Evolutionary conservation across 2,329 filamentous ascomycete genomes (phyloP), one percentile per base, ranked within the genome.

Genomic region (Aaosphaeria pasadenensis): DNA sequence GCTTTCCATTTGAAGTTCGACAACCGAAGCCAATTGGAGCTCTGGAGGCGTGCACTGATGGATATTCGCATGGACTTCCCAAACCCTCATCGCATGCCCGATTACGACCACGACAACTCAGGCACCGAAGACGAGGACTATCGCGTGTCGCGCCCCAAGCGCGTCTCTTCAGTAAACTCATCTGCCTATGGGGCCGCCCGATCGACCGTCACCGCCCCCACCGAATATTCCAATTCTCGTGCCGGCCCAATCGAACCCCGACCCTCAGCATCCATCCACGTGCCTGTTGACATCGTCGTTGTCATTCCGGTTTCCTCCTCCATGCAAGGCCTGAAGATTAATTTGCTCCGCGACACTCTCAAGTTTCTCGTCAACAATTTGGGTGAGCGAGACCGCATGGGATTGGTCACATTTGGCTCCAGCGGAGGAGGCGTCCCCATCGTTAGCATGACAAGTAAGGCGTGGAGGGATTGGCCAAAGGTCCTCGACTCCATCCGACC

Each of bases 321-420:
- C 0, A 99, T 97, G 92, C 94, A 97, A 71, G 94, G 94, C n/a
- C 83, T 99, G 51, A 99, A 99, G 75, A 96, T 97, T 65, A 95
- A 92, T 52, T 79, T 99, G 1, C 83, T 99, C 11, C 86, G 91
- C 39, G 94, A 99, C 70, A 88, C 92, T 0, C 79, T 99, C 33
- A 89, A 88, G 50, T 99, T 97, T 69, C 86, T 99, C 70, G 89
- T 99, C 2, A 82, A 87, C 57, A 92, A 84, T 42, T 83, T 99
- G 1, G 94, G 94, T 31, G 91, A 96, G 58, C 83, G 91, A 46
- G 94, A 99, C 69, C 88, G 94, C 40, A 96, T 99, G 92, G 94
- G 94, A 5, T 74, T 99, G 39, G 94, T 99, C 24, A 96, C 94
- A 0, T 99, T 99, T 69, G 94, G 94, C 3, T 96, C 92, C 0